Evolutionary conservation across 495 filamentous ascomycete species (phyloP).

Genomic region (Talaromyces adpressus): DNA sequence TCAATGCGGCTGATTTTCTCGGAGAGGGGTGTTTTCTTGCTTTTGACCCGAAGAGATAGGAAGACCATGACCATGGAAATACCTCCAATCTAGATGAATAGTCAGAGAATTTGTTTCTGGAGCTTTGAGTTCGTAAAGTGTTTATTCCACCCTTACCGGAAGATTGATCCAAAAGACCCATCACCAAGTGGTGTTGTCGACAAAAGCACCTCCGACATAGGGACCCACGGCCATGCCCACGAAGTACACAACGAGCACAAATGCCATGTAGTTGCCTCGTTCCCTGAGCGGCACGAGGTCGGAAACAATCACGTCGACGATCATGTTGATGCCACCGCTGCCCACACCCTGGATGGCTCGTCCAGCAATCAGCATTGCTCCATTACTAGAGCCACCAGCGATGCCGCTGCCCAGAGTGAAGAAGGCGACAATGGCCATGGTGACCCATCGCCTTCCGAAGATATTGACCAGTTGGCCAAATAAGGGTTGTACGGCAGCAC

Average conservation of each 20-base stretch:
- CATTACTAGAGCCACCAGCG: constrained; percentile 27
- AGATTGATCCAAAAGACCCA: constrained; percentile 9
- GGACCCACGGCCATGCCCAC: constrained; percentile 59
- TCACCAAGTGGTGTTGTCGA: constrained; percentile 31
- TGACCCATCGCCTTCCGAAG: constrained; percentile 37
- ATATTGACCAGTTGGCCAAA: constrained; percentile 37
- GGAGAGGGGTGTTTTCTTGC: not conserved
- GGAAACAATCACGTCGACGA: constrained; percentile 57
- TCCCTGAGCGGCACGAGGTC: constrained; percentile 8
- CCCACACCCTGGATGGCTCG: constrained; percentile 18
- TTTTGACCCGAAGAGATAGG: not conserved
- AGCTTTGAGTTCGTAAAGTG: not conserved
- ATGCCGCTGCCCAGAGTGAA: constrained; percentile 37
- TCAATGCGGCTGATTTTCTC: constrained; percentile 4
- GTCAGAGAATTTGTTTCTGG: not conserved
- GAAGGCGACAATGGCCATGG: constrained; percentile 27
- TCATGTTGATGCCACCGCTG: constrained; percentile 29
- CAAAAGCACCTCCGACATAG: constrained; percentile 43
- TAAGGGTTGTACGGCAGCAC: constrained; percentile 14
- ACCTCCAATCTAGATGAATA: not conserved
- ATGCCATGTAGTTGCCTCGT: not conserved
- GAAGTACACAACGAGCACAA: not conserved
- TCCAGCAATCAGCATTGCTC: constrained; percentile 19
- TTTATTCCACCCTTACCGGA: not conserved
- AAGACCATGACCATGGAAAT: not conserved